These are phyloP conservation scores for Suillus decipiens DNA, from an alignment of 768 basidiomycete genomes.

Conservation along the genomic window DNA sequence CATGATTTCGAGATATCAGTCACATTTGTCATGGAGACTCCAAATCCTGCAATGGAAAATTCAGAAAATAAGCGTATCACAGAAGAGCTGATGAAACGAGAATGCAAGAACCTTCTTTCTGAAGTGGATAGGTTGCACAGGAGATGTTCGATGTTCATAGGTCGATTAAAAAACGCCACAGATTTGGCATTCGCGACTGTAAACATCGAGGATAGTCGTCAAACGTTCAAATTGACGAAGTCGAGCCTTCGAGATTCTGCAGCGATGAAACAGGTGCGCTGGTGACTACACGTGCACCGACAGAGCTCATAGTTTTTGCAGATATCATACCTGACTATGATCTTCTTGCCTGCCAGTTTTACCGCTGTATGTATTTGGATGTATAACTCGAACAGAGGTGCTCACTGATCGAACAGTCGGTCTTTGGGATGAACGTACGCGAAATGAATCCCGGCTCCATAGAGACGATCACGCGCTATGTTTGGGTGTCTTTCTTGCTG, in stretches of 20 bases:
- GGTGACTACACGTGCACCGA: neutral
- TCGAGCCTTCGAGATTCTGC: slow-evolving; percentile 44
- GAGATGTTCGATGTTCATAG: slow-evolving; percentile 29
- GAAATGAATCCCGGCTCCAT: slow-evolving; percentile 30
- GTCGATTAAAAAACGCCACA: slow-evolving; percentile 35
- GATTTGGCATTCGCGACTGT: slow-evolving; percentile 54
- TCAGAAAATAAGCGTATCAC: neutral
- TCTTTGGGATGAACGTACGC: slow-evolving; percentile 28
- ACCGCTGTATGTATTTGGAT: slow-evolving; percentile 24
- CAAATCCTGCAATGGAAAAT: slow-evolving; percentile 42
- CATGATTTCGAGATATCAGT: slow-evolving; percentile 50
- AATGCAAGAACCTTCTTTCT: slow-evolving; percentile 35
- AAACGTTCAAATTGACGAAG: slow-evolving; percentile 46
- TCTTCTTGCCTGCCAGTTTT: slow-evolving; percentile 60
- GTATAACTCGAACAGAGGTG: neutral
- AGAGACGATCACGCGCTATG: slow-evolving; percentile 39
- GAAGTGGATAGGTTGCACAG: slow-evolving; percentile 42
- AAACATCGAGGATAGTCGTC: slow-evolving; percentile 57
- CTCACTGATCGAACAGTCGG: slow-evolving; percentile 30
- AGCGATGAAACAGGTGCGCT: slow-evolving; percentile 35
- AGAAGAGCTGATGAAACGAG: slow-evolving; percentile 16
- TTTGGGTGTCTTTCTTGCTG: slow-evolving; percentile 42
- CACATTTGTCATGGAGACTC: slow-evolving; percentile 43
- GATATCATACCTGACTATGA: slow-evolving; percentile 60
- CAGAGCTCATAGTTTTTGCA: slow-evolving; percentile 21